Base-by-base conservation (phyloP, 306 rosid species). In the Myrica gale region DNA sequence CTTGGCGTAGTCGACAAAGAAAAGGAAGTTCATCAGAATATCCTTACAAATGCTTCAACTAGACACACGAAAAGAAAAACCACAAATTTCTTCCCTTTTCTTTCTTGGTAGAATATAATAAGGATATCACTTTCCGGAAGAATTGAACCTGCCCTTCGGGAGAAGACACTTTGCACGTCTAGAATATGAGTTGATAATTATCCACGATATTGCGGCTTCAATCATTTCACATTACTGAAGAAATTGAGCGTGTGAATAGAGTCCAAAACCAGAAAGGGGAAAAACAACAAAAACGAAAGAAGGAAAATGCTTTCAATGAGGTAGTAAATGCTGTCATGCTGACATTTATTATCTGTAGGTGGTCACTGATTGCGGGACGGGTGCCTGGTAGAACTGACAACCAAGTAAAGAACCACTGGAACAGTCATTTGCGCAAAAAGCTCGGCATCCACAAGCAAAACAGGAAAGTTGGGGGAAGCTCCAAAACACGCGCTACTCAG, bases 341-440 rank as follows among this genome's bases (percentile, higher is more conserved):
- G 39, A 47, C 2, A 63, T 16, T 20, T 5, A n/a, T n/a, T 53
- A 16, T n/a, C 41, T 51, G 50, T 20, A 83, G 86, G 78, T 83
- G 86, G 86, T 63, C 86, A 5, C 57, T 83, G 43, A 83, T 79
- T 53, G 81, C 86, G 8, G 83, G 80, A 1, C 44, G 86, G 21
- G 69, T 83, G 13, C 86, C 86, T 7, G 86, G 86, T 39, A 76
- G 86, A 71, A 83, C 83, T 17, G 86, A 79, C 68, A 83, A 75
- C 37, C 81, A 79, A 55, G 74, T 83, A 0, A 83, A 75, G 81
- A 75, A 83, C 60, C 73, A 83, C 70, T 83, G 86, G 86, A 75
- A 79, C 68, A 46, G 72, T 48, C 83, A 56, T 65, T 73, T 79
- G 41, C 1, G 75, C 72, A 83, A 74, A 74, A 83, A 75, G 76